Evolutionary conservation across 176 grass and related monocot genomes (phyloP).

Genomic region (Ampelocalamus luodianensis): DNA sequence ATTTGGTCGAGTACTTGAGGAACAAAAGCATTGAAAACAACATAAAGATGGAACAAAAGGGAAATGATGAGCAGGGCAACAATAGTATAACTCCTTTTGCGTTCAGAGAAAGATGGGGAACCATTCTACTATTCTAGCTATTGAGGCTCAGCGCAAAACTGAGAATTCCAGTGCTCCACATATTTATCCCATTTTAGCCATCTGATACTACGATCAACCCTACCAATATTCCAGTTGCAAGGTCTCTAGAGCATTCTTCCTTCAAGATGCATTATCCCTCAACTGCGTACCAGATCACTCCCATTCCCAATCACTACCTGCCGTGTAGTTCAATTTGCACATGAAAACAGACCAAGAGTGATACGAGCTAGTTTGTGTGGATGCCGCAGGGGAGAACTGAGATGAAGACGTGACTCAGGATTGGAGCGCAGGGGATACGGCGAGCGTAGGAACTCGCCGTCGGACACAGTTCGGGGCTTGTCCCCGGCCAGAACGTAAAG

Average conservation of each 20-base stretch:
- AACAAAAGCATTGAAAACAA: slow-evolving; percentile 24
- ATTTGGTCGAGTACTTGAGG: neutral
- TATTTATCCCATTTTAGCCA: neutral
- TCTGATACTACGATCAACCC: neutral
- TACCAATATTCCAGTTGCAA: neutral
- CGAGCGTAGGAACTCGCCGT: too few species aligned
- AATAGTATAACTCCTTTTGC: neutral
- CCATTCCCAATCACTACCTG: neutral
- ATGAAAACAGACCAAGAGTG: neutral
- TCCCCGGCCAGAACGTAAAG: too few species aligned
- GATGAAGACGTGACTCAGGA: too few species aligned
- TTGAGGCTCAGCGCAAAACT: neutral
- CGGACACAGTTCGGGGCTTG: too few species aligned
- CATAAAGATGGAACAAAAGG: neutral
- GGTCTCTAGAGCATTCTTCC: slow-evolving; percentile 9
- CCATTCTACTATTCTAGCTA: neutral
- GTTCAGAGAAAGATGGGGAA: neutral
- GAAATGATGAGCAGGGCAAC: neutral
- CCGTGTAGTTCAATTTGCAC: neutral
- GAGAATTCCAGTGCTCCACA: neutral
- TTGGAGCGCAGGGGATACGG: too few species aligned
- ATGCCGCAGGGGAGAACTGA: too few species aligned
- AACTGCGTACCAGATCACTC: neutral
- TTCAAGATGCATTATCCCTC: neutral
- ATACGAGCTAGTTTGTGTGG: too few species aligned